These are phyloP conservation scores for Pachyrhizus erosus DNA, from an alignment of 306 rosid genomes.

Conservation along the genomic window DNA sequence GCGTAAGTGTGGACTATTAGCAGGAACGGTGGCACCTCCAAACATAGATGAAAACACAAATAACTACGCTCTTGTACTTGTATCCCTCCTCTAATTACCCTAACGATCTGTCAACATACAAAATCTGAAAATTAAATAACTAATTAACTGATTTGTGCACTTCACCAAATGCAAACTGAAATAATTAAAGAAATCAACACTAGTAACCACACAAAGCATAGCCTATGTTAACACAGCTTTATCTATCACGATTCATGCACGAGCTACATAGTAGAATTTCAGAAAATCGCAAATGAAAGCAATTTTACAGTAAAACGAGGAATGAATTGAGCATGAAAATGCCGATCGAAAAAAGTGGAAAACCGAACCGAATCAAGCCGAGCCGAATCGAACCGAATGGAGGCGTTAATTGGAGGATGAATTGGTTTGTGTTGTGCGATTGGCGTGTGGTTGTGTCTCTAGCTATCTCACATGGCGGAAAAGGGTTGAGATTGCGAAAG, in stretches of 20 bases:
- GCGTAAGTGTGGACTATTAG: slow-evolving; percentile 89
- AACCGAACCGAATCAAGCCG: slow-evolving; percentile 50
- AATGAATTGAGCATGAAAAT: slow-evolving; percentile 30
- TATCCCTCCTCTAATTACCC: slow-evolving; percentile 36
- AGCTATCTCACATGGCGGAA: slow-evolving; percentile 47
- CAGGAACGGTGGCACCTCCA: slow-evolving; percentile 67
- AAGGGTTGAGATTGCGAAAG: slow-evolving; percentile 46
- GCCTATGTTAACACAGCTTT: not conserved
- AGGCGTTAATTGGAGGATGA: slow-evolving; percentile 25
- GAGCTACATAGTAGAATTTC: slow-evolving; percentile 23
- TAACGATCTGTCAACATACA: slow-evolving; percentile 55
- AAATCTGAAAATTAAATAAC: slow-evolving; percentile 32
- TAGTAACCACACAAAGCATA: not conserved
- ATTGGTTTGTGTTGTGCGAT: slow-evolving; percentile 3
- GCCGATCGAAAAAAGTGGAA: slow-evolving; percentile 33
- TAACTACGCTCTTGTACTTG: slow-evolving; percentile 32
- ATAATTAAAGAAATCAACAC: not conserved
- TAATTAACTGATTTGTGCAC: not conserved
- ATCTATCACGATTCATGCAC: slow-evolving; percentile 2
- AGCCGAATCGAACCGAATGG: slow-evolving; percentile 38
- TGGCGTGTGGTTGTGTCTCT: slow-evolving; percentile 51
- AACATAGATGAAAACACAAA: slow-evolving; percentile 76
- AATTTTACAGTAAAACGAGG: not conserved
- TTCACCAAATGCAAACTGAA: slow-evolving; percentile 14
- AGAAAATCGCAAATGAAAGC: not conserved